These are phyloP conservation scores for Pugionium dolabratum DNA, from an alignment of 345 rosid genomes.

Conservation along the genomic window DNA sequence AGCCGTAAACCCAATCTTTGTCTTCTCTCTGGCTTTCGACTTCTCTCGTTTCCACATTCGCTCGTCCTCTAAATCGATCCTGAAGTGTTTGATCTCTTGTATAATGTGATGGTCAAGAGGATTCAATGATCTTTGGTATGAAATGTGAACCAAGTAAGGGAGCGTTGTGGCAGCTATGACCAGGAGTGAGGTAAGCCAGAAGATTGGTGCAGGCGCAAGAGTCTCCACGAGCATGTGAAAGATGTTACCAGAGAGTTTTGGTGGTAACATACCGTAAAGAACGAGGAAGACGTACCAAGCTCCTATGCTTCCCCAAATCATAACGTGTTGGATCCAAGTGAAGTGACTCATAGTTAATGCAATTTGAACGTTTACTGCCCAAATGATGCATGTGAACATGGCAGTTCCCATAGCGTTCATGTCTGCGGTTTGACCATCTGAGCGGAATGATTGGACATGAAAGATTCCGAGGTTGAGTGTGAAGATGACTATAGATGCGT, in stretches of 20 bases:
- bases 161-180: slow-evolving; percentile 52
- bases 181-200: slow-evolving; percentile 52
- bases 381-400: slow-evolving; percentile 62
- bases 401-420: slow-evolving; percentile 51
- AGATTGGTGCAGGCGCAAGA: slow-evolving; percentile 54
- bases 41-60: slow-evolving; percentile 65
- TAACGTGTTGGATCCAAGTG: slow-evolving; percentile 76
- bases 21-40: slow-evolving; percentile 48
- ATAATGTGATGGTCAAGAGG: slow-evolving; percentile 78
- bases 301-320: slow-evolving; percentile 73
- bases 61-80: slow-evolving; percentile 50
- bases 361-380: slow-evolving; percentile 71
- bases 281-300: slow-evolving; percentile 65
- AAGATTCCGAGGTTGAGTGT: slow-evolving; percentile 47
- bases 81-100: slow-evolving; percentile 67
- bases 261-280: slow-evolving; percentile 52
- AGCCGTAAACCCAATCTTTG: slow-evolving; percentile 64
- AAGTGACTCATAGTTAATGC: slow-evolving; percentile 69
- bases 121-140: slow-evolving; percentile 47
- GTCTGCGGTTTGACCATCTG: slow-evolving; percentile 52
- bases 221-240: slow-evolving; percentile 52
- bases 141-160: slow-evolving; percentile 52
- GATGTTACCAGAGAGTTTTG: slow-evolving; percentile 42
- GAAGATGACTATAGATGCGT: slow-evolving; percentile 59
- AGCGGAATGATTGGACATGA: slow-evolving; percentile 46